Evolutionary conservation across 2,329 filamentous ascomycete species (phyloP).

Genomic region (Aspergillus sp.): DNA sequence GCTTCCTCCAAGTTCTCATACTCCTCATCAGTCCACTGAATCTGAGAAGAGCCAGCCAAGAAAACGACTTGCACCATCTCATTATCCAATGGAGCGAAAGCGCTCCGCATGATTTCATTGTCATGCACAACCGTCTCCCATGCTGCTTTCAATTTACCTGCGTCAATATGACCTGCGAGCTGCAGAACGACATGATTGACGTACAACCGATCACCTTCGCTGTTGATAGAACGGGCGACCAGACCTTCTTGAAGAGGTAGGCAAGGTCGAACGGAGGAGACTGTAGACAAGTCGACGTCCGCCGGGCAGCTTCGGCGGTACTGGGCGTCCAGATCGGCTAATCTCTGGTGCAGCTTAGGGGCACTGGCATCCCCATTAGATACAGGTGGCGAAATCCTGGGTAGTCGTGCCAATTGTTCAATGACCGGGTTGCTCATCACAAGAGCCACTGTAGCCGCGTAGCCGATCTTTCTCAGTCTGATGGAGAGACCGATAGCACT

Average conservation of each 20-base stretch:
- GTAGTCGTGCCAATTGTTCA: conserved; percentile 30
- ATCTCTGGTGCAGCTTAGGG: conserved; percentile 6
- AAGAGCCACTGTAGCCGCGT: conserved; percentile 30
- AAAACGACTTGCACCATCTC: conserved; percentile 35
- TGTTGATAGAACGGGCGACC: conserved; percentile 37
- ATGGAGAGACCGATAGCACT: conserved; percentile 36
- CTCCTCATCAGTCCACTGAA: conserved; percentile 22
- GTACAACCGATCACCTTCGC: conserved; percentile 31
- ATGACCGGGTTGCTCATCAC: conserved; percentile 34
- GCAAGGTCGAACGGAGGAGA: conserved; percentile 24
- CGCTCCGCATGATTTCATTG: conserved; percentile 39
- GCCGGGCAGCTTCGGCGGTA: conserved; percentile 16
- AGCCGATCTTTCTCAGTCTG: conserved; percentile 32
- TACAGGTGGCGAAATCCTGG: conserved; percentile 9
- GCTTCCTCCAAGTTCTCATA: conserved; percentile 13
- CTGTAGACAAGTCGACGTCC: conserved; percentile 9
- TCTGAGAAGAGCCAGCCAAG: conserved; percentile 5
- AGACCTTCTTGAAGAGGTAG: conserved; percentile 33
- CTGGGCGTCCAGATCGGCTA: conserved; percentile 18
- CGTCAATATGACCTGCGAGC: conserved; percentile 28
- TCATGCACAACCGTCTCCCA: conserved; percentile 29
- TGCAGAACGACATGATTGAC: conserved; percentile 39
- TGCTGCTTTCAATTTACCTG: conserved; percentile 20
- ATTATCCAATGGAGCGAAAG: conserved; percentile 35
- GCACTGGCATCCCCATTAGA: neutral